Evolutionary conservation across 2,329 filamentous ascomycete genomes (phyloP).

Genomic region (Aspergillus cejpii): DNA sequence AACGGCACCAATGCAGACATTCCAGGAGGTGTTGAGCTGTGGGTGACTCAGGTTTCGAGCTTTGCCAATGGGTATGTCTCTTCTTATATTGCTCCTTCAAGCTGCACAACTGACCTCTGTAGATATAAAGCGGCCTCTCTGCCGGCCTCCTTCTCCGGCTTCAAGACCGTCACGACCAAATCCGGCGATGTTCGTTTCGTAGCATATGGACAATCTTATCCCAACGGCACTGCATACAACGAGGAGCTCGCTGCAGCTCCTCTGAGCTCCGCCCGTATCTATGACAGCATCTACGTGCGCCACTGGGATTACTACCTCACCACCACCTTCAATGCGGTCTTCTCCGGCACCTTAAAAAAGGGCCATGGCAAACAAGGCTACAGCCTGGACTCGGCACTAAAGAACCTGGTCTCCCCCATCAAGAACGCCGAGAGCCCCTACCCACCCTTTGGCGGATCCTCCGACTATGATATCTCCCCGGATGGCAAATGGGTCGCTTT

Average conservation of each 20-base stretch:
- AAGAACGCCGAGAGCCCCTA: slow-evolving; percentile 42
- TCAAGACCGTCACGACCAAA: slow-evolving; percentile 33
- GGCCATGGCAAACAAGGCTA: slow-evolving; percentile 35
- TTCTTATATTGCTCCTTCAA: neutral
- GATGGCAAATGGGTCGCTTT: slow-evolving; percentile 38
- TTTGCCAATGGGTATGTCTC: slow-evolving; percentile 30
- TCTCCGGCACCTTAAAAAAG: slow-evolving; percentile 57
- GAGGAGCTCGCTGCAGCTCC: slow-evolving; percentile 54
- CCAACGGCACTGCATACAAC: slow-evolving; percentile 64
- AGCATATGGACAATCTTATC: slow-evolving; percentile 56
- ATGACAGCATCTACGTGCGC: slow-evolving; percentile 67
- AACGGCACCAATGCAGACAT: slow-evolving; percentile 38
- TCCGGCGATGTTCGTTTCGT: slow-evolving; percentile 48
- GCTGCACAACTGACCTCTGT: neutral
- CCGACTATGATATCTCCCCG: slow-evolving; percentile 64
- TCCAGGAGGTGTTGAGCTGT: slow-evolving; percentile 37
- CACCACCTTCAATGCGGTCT: slow-evolving; percentile 64
- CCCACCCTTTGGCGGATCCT: slow-evolving; percentile 65
- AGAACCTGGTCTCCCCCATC: slow-evolving; percentile 36
- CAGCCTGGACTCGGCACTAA: slow-evolving; percentile 51
- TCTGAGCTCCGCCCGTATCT: slow-evolving; percentile 61
- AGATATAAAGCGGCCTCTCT: slow-evolving; percentile 38
- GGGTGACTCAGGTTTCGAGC: slow-evolving; percentile 30
- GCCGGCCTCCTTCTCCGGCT: slow-evolving; percentile 33
- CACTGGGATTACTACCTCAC: slow-evolving; percentile 77